Base-by-base conservation (phyloP, 75 land plant species). In the Cryptomeria japonica region DNA sequence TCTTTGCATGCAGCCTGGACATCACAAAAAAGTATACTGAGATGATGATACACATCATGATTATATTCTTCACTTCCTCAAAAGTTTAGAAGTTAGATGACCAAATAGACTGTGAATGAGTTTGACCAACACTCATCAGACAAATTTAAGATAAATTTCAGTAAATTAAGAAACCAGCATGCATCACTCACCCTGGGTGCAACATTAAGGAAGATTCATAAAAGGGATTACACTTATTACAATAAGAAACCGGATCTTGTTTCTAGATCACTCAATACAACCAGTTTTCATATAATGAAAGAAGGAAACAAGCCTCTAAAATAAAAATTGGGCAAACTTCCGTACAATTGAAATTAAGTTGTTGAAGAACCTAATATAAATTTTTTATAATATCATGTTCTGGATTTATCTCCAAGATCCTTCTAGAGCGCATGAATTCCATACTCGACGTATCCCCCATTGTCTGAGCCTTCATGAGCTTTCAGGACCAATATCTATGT, bases 381-480 rank as follows among this genome's bases (percentile, higher is more conserved):
- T 94, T 96, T 85, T 93, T 93, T 44, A 98, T 86, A 58, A 98
- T 98, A 18, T 97, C 96, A 88, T 98, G 99, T 34, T 95, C 95
- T 72, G 99, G 99, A 89, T 98, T 98, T 61, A 98, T 91, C 89
- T 98, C 99, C 87, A 98, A 83, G 78, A 97, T 95, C 84, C 99
- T 90, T 68, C 97, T 92, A 53, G 96, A 96, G 76, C 96, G 91
- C 99, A 98, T 98, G 93, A 94, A 97, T 88, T 97, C 99, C 92
- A 97, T 84, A 82, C 94, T 94, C 41, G 96, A 89, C 10, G 92
- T 93, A 88, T 98, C 99, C 77, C 99, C 99, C 88, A 98, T 92
- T 18, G 99, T 92, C 72, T 98, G 99, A 19, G 99, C 99, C 88
- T 93, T 97, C 99, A 98, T 98, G 78, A 98, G 92, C 93, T 99